Percentiles rank a stretch among this genome's conserved stretches.
Evolutionary conservation across 2,329 filamentous ascomycete genomes (phyloP).

Genomic region (Fonsecaea erecta): DNA sequence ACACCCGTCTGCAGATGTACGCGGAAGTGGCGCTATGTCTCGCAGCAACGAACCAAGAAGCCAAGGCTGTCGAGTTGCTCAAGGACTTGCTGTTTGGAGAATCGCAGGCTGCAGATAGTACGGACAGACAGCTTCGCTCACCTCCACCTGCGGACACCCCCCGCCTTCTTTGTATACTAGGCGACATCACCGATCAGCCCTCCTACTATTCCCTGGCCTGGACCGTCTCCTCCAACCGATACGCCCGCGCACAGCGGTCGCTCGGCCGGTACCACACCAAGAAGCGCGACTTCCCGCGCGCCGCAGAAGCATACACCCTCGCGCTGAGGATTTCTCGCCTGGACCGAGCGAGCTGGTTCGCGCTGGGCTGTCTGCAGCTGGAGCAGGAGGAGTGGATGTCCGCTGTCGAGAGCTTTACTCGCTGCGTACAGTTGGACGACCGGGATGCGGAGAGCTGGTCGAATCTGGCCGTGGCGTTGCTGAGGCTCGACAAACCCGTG

Average conservation of each 20-base stretch:
- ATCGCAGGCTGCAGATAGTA: constrained; percentile 52
- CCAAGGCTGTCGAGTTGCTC: constrained; percentile 77
- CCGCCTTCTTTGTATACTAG: constrained; percentile 88
- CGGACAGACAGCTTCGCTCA: constrained; percentile 55
- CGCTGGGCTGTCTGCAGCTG: constrained; percentile 84
- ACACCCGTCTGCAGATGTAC: constrained; percentile 91
- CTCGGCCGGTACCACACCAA: constrained; percentile 78
- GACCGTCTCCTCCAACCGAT: constrained; percentile 79
- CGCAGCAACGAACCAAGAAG: constrained; percentile 77
- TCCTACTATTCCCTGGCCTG: constrained; percentile 82
- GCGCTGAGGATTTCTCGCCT: constrained; percentile 80
- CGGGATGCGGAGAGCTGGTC: constrained; percentile 92
- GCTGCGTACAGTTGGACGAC: constrained; percentile 83
- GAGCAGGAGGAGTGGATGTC: constrained; percentile 76
- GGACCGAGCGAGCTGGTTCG: constrained; percentile 84
- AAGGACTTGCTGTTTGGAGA: constrained; percentile 75
- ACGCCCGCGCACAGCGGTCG: constrained; percentile 83
- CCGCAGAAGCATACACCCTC: constrained; percentile 76
- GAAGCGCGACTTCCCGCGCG: constrained; percentile 67
- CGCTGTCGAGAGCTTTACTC: constrained; percentile 80
- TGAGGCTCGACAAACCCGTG: constrained; percentile 53
- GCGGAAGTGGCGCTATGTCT: constrained; percentile 91
- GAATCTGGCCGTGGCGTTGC: constrained; percentile 84
- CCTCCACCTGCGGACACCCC: constrained; percentile 77
- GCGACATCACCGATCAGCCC: constrained; percentile 79